Base-by-base conservation (phyloP, 495 filamentous ascomycete species). In the Penicillium odoratum region DNA sequence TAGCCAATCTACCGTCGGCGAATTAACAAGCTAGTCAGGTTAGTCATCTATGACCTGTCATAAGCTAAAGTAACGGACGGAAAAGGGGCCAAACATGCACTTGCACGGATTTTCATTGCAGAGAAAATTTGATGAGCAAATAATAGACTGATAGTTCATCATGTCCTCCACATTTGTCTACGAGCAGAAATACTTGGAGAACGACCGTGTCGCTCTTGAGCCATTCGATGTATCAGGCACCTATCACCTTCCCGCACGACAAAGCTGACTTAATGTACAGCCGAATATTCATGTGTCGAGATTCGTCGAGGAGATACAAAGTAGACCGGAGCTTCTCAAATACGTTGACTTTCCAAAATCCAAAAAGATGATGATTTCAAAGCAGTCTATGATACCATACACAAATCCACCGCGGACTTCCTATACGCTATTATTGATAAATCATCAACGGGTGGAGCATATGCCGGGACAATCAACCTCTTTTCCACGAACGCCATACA, bases 341-440 rank as follows among this genome's bases (percentile, higher is more conserved):
- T 60, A 55, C 26, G 21, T 60, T 7, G 7, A 5, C 21, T 49
- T 56, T 21, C 54, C 54, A 8, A 25, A 7, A 15, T 50, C 6
- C 7, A 56, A 43, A 50, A 46, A 5, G 33, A 49, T 0, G 46
- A 42, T 16, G 45, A 56, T 10, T 50, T 56, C n/a, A 48, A 33
- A 16, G 46, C 40, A 16, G 18, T 56, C 33, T 56, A 50, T 15
- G 25, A 48, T 4, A 9, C 10, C 3, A 16, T 36, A 18, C 21
- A 4, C 6, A 21, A 16, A 8, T 33, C 45, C 2, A 18, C 44
- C 0, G 26, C 25, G 8, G 33, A 16, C 18, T 42, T 25, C 30
- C 31, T 56, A 28, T 56, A 49, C 25, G 51, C 57, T 2, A 46
- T 60, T 8, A 55, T 60, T 11, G 51, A 60, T 25, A 60, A 60